Base-by-base conservation (phyloP, 176 grass and related monocot species). In the Oryza brachyantha region DNA sequence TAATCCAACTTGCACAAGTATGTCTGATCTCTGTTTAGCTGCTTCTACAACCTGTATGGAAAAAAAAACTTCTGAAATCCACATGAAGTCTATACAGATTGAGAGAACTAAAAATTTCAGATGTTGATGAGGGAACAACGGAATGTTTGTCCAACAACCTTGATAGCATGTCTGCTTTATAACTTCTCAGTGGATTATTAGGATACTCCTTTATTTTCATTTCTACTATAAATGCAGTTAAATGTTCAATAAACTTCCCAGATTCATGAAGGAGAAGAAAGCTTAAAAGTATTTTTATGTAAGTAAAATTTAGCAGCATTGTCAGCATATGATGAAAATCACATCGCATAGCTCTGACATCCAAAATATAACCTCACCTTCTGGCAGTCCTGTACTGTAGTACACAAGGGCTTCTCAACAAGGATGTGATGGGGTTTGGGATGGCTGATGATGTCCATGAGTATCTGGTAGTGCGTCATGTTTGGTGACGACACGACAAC, bases 371-470 rank as follows among this genome's bases (percentile, higher is more conserved):
- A 59, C 42, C 63, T 78, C 31, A 97, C 94, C 94, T 84, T 83
- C 83, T 79, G 77, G 77, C 94, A 97, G 73, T 97, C 57, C 62
- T 84, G 79, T 58, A 97, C 75, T 4, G 91, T 90, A 42, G 94
- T 97, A 80, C 94, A 97, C 36, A 92, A 46, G 29, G 94, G 94
- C 84, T 97, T 97, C 89, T 97, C 94, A 3, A 97, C 94, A 21
- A 97, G 91, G 45, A 97, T 81, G 29, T 97, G 94, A 67, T 97
- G 91, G 17, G 87, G 87, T 7, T 74, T 73, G 10, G 61, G 35
- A 64, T 92, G 83, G 48, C 46, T 3, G 69, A 94, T 92, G 45
- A 94, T 83, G 71, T 97, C 94, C 87, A 97, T 92, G 31, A 94
- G 85, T 55, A 97, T 90, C 60, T 90, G 89, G 75, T 75, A 90